phyloP scores from a whole-genome alignment of 208 protist genomes.

The Wallacemonas rigidus region DNA sequence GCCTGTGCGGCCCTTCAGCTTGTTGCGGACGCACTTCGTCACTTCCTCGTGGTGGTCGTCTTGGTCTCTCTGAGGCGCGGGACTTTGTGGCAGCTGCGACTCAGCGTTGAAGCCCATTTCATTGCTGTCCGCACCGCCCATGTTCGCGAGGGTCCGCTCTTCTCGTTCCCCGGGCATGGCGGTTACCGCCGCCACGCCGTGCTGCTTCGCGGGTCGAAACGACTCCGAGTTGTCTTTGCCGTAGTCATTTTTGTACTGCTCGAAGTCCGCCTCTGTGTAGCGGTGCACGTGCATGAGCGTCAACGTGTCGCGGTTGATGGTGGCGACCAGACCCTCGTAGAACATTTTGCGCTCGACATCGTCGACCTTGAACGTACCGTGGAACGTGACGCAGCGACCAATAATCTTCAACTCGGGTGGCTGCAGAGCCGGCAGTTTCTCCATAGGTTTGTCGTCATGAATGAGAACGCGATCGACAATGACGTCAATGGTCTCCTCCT shows the following conservation, averaged over 20 bases:
- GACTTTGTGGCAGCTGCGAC: background rate
- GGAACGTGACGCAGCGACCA: slow-evolving; percentile 75
- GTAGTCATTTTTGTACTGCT: slow-evolving; percentile 17
- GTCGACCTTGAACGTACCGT: slow-evolving; percentile 52
- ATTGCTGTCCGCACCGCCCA: slow-evolving; percentile 15
- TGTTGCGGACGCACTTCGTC: slow-evolving; percentile 17
- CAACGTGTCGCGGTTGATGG: slow-evolving; percentile 78
- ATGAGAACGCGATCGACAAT: slow-evolving; percentile 42
- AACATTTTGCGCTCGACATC: slow-evolving; percentile 40
- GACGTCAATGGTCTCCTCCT: slow-evolving; percentile 39
- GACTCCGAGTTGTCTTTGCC: slow-evolving; percentile 17
- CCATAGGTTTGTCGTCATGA: slow-evolving; percentile 49
- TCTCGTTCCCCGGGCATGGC: slow-evolving; percentile 5
- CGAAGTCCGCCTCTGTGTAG: slow-evolving; percentile 71
- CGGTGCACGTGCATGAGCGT: slow-evolving; percentile 72
- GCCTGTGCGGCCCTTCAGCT: slow-evolving; percentile 4
- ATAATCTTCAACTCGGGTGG: slow-evolving; percentile 83
- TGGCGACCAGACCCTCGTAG: slow-evolving; percentile 76
- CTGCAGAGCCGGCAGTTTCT: slow-evolving; percentile 53
- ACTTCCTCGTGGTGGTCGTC: slow-evolving; percentile 2
- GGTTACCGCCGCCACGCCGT: slow-evolving; percentile 9
- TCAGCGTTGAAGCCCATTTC: slow-evolving; percentile 6
- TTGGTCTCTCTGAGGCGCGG: background rate
- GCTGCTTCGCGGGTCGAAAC: background rate
- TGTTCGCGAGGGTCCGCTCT: slow-evolving; percentile 18